A percentile compares a stretch with the other conserved stretches of the same genome.
Evolutionary conservation across 2,329 filamentous ascomycete species (phyloP).

Genomic region (Pseudodiploospora longispora): DNA sequence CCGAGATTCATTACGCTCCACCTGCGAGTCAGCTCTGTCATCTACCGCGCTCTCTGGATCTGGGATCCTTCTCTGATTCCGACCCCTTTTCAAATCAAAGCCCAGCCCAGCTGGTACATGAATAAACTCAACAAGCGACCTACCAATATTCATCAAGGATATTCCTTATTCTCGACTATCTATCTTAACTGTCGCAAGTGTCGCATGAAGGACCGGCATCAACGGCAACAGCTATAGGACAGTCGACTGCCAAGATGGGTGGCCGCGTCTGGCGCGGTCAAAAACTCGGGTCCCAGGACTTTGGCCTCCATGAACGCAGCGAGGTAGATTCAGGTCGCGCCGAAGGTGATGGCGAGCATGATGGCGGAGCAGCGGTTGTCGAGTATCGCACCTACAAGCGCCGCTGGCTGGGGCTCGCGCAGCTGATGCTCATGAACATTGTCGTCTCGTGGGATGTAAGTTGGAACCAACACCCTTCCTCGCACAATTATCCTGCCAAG

Average conservation of each 20-base stretch:
- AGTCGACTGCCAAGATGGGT: conserved; percentile 2
- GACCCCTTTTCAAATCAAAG: no score
- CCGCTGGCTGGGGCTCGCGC: conserved; percentile 78
- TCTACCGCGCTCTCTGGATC: no score
- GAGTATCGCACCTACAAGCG: conserved; percentile 60
- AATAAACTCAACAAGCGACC: no score
- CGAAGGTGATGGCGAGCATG: conserved; percentile 12
- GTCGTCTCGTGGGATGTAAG: conserved; percentile 93
- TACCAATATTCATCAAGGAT: no score
- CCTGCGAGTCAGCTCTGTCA: no score
- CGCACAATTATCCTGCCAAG: background rate
- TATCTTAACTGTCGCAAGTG: no score
- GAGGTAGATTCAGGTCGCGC: conserved; percentile 8
- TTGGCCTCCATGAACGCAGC: conserved; percentile 16
- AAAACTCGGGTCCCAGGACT: conserved; percentile 21
- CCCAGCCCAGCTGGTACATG: no score
- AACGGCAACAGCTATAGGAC: no score
- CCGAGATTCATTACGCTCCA: no score
- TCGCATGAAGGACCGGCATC: no score
- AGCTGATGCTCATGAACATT: conserved; percentile 82
- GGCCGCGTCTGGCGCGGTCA: conserved; percentile 22
- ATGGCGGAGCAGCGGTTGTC: conserved; percentile 17
- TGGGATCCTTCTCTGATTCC: no score
- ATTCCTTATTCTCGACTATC: no score
- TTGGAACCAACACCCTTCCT: conserved; percentile 16